Conservation (phyloP, 371 early-diverging fungal genomes). For the Apophysomyces trapeziformis region DNA sequence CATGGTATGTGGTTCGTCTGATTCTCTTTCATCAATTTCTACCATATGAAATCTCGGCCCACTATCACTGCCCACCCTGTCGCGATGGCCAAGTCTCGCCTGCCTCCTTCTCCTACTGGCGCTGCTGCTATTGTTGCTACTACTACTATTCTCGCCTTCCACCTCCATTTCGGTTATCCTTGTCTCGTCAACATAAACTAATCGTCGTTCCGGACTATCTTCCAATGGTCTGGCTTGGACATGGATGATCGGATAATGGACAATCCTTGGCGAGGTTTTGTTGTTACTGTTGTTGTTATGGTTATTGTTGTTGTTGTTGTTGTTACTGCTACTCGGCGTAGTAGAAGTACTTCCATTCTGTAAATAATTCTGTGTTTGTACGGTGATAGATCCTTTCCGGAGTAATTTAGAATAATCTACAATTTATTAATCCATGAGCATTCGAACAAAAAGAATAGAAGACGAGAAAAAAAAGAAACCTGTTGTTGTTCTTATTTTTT, state of each 20-base stretch:
- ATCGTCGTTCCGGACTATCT: not conserved
- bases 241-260: constrained; percentile 25
- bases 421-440: not conserved
- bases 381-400: constrained; percentile 17
- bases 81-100: too few relatives aligned
- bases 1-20: not conserved
- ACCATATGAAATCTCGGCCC: not conserved
- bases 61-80: constrained; percentile 2
- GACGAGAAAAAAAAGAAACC: not conserved
- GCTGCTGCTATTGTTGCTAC: not conserved
- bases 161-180: not conserved
- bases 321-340: too few relatives aligned
- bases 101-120: not conserved
- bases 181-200: not conserved
- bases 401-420: constrained; percentile 24
- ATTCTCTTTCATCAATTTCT: not conserved
- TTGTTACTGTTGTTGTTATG: not conserved
- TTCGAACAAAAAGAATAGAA: not conserved
- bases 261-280: constrained; percentile 5
- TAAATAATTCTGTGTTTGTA: constrained; percentile 3
- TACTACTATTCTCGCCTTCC: not conserved
- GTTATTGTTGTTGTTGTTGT: too few relatives aligned
- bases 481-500: too few relatives aligned
- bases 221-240: constrained; percentile 16
- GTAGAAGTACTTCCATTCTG: not conserved